Evolutionary conservation across 1,284 basidiomycete genomes (phyloP).

Genomic region (Cutaneotrichosporon sp.): DNA sequence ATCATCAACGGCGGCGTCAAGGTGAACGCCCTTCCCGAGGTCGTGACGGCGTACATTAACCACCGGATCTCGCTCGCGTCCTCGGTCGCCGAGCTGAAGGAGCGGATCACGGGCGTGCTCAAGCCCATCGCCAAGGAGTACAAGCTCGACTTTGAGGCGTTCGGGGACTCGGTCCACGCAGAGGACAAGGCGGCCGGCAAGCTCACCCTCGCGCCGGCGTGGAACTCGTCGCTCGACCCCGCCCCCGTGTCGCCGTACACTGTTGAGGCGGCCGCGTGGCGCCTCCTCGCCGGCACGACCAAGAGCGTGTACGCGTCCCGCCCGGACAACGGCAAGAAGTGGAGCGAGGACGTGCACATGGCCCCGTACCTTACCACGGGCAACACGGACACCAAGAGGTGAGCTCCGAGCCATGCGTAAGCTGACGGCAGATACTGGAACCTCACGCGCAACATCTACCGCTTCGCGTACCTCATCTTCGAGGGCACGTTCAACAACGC

Average conservation of each 20-base stretch:
- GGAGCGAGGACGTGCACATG: conserved; percentile 33
- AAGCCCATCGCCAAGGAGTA: conserved; percentile 38
- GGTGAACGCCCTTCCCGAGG: conserved; percentile 51
- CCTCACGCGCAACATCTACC: conserved; percentile 48
- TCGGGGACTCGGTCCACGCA: conserved; percentile 26
- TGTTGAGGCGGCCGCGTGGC: conserved; percentile 40
- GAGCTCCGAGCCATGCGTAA: too few relatives aligned
- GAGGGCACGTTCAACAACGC: conserved; percentile 25
- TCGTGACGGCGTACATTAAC: conserved; percentile 45
- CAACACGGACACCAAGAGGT: conserved; percentile 48
- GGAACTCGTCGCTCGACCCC: conserved; percentile 43
- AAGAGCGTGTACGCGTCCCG: conserved; percentile 38
- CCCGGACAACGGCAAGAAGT: conserved; percentile 16
- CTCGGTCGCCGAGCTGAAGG: conserved; percentile 37
- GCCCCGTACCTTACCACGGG: conserved; percentile 42
- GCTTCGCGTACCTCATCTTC: conserved; percentile 37
- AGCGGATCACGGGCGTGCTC: conserved; percentile 36
- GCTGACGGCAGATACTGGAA: conserved; percentile 38
- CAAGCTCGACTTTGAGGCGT: conserved; percentile 45
- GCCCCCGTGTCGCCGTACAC: conserved; percentile 49
- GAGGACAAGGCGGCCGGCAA: conserved; percentile 30
- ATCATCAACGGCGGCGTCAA: conserved; percentile 49
- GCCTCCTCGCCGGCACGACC: conserved; percentile 41
- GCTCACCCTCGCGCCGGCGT: conserved; percentile 36
- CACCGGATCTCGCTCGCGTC: conserved; percentile 48